Conservation (phyloP, 2,329 filamentous ascomycete genomes). For the Polychaeton citri region DNA sequence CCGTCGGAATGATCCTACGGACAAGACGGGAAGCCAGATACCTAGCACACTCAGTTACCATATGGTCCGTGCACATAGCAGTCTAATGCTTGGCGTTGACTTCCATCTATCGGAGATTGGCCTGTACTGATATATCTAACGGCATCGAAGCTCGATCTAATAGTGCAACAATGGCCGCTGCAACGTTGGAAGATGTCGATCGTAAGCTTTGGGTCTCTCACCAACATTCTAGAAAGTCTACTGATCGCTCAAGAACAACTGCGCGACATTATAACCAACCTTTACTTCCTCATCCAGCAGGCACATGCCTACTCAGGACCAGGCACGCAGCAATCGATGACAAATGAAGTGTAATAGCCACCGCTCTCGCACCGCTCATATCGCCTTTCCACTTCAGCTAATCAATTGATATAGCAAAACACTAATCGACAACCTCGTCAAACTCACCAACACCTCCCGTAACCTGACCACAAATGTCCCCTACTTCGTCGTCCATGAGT, state of each 20-base stretch:
- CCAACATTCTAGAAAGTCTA: no score
- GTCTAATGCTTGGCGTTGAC: no score
- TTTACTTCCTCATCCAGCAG: constrained; percentile 47
- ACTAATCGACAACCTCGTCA: constrained; percentile 40
- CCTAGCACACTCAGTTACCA: no score
- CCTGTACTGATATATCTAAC: no score
- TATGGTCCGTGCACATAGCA: no score
- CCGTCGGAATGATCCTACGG: no score
- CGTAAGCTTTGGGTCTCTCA: no score
- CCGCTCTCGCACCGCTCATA: no score
- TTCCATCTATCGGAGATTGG: no score
- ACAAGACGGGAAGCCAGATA: no score
- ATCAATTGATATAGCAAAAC: constrained; percentile 26
- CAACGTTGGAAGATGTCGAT: constrained; percentile 20
- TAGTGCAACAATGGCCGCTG: constrained; percentile 12
- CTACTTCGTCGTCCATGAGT: constrained; percentile 49
- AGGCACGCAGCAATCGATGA: constrained; percentile 43
- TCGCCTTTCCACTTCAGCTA: no score
- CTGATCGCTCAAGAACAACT: constrained; percentile 32
- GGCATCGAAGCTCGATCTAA: no score
- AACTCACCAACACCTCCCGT: constrained; percentile 37
- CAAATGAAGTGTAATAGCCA: constrained; percentile 39
- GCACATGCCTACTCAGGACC: constrained; percentile 46
- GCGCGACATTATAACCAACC: constrained; percentile 47
- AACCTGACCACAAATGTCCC: constrained; percentile 41